phyloP scores from a whole-genome alignment of 371 early-diverging fungal genomes.

The Synchytrium microbalum region DNA sequence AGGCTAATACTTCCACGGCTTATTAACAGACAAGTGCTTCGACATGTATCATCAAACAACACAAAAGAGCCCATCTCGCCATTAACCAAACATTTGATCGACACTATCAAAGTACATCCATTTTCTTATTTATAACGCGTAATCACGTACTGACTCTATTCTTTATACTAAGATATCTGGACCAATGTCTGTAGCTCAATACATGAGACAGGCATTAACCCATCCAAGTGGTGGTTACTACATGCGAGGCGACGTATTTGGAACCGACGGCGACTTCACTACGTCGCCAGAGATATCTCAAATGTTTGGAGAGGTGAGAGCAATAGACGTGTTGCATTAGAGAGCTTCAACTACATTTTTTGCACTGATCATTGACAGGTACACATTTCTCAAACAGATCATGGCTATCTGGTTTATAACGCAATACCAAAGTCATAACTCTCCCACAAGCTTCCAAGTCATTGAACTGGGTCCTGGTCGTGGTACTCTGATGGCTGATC shows the following conservation, averaged over 20 bases:
- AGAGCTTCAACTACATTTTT: neutral
- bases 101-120: neutral
- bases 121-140: slow-evolving; percentile 1
- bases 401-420: slow-evolving; percentile 72
- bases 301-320: slow-evolving; percentile 89
- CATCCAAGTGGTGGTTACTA: slow-evolving; percentile 90
- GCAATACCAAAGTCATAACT: slow-evolving; percentile 50
- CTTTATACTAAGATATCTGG: slow-evolving; percentile 42
- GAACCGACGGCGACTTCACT: slow-evolving; percentile 86
- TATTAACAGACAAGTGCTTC: no score
- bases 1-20: no score
- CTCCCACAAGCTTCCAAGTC: slow-evolving; percentile 53
- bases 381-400: slow-evolving; percentile 32
- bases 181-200: slow-evolving; percentile 78
- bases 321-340: neutral
- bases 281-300: slow-evolving; percentile 96
- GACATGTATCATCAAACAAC: no score
- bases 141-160: neutral
- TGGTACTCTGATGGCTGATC: slow-evolving; percentile 89
- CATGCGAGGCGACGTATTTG: slow-evolving; percentile 85
- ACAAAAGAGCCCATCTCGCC: neutral
- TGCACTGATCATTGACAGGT: neutral
- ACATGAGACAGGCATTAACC: slow-evolving; percentile 80
- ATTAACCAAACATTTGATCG: neutral
- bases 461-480: slow-evolving; percentile 92